Percentiles rank a stretch among this genome's conserved stretches.
Conservation (phyloP, 73 alveolate genomes). For the Stentor coeruleus region DNA sequence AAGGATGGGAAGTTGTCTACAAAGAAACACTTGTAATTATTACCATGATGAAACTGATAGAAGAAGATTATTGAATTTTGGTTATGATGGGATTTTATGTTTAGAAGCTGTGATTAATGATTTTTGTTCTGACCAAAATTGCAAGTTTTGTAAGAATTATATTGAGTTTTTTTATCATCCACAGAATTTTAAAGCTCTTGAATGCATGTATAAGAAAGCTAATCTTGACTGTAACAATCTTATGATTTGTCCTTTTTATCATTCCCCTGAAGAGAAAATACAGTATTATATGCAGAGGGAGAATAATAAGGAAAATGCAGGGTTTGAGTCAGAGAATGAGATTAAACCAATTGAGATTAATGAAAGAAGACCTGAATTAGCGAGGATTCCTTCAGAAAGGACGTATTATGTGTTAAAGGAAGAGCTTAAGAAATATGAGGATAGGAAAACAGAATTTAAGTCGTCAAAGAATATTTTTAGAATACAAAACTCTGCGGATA, state of each 20-base stretch:
- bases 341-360: slow-evolving; percentile 16
- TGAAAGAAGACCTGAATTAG: slow-evolving; percentile 7
- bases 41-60: slow-evolving; percentile 40
- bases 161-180: slow-evolving; percentile 45
- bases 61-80: slow-evolving; percentile 27
- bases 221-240: background rate
- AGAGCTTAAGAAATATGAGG: slow-evolving; percentile 40
- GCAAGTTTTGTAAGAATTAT: slow-evolving; percentile 36
- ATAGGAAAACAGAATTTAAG: slow-evolving; percentile 31
- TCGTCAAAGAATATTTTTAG: slow-evolving; percentile 10
- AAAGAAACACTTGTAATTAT: background rate
- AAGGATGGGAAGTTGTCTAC: background rate
- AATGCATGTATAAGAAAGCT: slow-evolving; percentile 20
- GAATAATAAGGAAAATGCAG: slow-evolving; percentile 13
- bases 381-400: background rate
- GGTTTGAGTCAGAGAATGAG: slow-evolving; percentile 26
- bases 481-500: slow-evolving; percentile 16
- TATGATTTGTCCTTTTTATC: slow-evolving; percentile 25
- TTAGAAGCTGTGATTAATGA: background rate
- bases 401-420: slow-evolving; percentile 24
- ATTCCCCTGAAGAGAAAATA: slow-evolving; percentile 12
- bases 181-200: slow-evolving; percentile 19
- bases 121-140: slow-evolving; percentile 4
- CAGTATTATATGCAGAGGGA: slow-evolving; percentile 15
- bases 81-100: slow-evolving; percentile 2